These are phyloP conservation scores for Ochromonas danica DNA, from an alignment of 108 stramenopile species.

Conservation along the genomic window DNA sequence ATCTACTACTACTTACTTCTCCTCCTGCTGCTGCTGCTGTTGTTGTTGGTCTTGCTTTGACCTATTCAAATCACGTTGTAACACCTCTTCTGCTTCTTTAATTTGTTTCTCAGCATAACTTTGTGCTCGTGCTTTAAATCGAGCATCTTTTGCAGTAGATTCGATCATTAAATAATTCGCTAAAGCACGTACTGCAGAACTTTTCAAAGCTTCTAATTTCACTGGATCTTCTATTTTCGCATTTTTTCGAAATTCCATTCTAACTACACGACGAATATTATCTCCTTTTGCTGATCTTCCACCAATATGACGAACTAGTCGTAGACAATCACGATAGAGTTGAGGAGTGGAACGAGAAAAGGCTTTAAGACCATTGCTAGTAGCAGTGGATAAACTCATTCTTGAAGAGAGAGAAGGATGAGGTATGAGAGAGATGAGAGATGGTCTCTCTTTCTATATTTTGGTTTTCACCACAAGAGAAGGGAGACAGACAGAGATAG, in stretches of 20 bases:
- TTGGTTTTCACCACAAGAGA: too few relatives aligned
- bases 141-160: slow-evolving; percentile 10
- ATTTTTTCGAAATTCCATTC: slow-evolving; percentile 4
- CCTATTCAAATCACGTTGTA: too few relatives aligned
- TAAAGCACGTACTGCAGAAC: slow-evolving; percentile 10
- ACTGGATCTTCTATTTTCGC: slow-evolving; percentile 2
- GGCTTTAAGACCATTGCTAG: not conserved
- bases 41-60: too few relatives aligned
- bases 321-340: slow-evolving; percentile 25
- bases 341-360: not conserved
- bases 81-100: not conserved
- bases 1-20: too few relatives aligned
- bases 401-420: too few relatives aligned
- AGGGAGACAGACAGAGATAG: too few relatives aligned
- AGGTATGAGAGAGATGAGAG: too few relatives aligned
- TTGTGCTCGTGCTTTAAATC: not conserved
- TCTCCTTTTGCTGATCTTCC: slow-evolving; percentile 21
- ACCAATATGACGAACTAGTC: slow-evolving; percentile 9
- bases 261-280: not conserved
- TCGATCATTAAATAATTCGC: slow-evolving; percentile 36
- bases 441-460: too few relatives aligned
- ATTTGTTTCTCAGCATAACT: not conserved
- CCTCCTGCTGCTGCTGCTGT: too few relatives aligned
- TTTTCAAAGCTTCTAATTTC: not conserved
- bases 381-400: not conserved